Base-by-base conservation (phyloP, 129 eudicot species). In the Logfia minima region DNA sequence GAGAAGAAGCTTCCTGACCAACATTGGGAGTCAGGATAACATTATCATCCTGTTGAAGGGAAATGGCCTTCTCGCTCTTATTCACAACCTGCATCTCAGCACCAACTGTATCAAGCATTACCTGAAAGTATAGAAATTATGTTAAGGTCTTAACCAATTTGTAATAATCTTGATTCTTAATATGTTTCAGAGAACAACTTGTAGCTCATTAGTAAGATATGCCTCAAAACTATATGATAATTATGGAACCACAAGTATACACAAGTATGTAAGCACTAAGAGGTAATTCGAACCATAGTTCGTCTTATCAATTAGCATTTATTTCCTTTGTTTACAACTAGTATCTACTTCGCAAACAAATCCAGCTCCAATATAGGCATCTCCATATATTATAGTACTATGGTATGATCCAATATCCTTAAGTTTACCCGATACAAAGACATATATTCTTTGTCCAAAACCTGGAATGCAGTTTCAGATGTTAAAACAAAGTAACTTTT, bases 61-160 rank as follows among this genome's bases (percentile, higher is more conserved):
- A 80, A 77, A 93, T 87, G 28, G 97, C 75, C 56, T 80, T 91
- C 81, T 88, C 97, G 35, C 78, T 80, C 81, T 89, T 91, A 71
- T 93, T 93, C 53, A 83, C 86, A 72, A 93, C 96, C 83, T 88
- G 98, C 75, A 93, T 76, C 75, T 93, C 97, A 41, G 97, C 87
- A 0, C 98, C 98, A 71, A 89, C 96, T 18, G 98, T 90, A 80
- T 93, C 98, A 10, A 93, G 87, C 98, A 93, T 93, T 52, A 93
- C 97, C 98, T 93, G 87, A 39, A 82, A 77, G 64, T 13, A 41
- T 52, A 29, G 1, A 9, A 31, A 65, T 67, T 7, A 21, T 32
- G 17, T 2, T 22, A 41, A 72, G 51, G 53, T 66, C 23, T 24
- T 56, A 75, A 31, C 52, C 31, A 66, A 10, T 9, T 14, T 66